Evolutionary conservation across 345 rosid species (phyloP).

Genomic region (Syzygium aqueum): DNA sequence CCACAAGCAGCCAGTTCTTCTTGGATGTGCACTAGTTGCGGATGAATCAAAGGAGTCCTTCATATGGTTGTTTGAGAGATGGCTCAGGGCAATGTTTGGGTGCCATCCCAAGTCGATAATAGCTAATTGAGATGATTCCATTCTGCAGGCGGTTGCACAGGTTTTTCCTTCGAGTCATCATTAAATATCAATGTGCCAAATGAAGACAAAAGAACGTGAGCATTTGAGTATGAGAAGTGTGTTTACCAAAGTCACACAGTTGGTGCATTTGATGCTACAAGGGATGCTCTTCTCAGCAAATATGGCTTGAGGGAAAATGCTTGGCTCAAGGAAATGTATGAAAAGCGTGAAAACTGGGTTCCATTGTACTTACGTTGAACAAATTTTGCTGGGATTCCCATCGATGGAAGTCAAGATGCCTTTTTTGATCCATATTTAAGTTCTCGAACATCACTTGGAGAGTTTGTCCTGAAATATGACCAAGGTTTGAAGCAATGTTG

Average conservation of each 20-base stretch:
- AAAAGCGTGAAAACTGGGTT: slow-evolving; percentile 68
- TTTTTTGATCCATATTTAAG: slow-evolving; percentile 49
- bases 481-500: slow-evolving; percentile 51
- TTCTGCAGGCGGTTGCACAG: slow-evolving; percentile 47
- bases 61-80: slow-evolving; percentile 69
- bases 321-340: slow-evolving; percentile 66
- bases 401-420: slow-evolving; percentile 37
- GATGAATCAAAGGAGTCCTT: slow-evolving; percentile 60
- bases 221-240: slow-evolving; percentile 60
- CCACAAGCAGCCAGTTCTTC: slow-evolving; percentile 68
- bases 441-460: slow-evolving; percentile 41
- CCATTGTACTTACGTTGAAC: slow-evolving; percentile 50
- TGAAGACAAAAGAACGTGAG: slow-evolving; percentile 52
- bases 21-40: slow-evolving; percentile 74
- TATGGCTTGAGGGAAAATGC: slow-evolving; percentile 41
- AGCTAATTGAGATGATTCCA: slow-evolving; percentile 67
- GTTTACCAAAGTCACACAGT: slow-evolving; percentile 50
- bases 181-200: slow-evolving; percentile 67
- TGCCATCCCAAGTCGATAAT: slow-evolving; percentile 55
- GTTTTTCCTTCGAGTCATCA: slow-evolving; percentile 77
- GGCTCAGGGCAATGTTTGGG: slow-evolving; percentile 66
- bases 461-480: slow-evolving; percentile 50
- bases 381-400: slow-evolving; percentile 64
- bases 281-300: slow-evolving; percentile 49
- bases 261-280: slow-evolving; percentile 39